Conservation (phyloP, 345 rosid species). For the Eucalyptus cloeziana region DNA sequence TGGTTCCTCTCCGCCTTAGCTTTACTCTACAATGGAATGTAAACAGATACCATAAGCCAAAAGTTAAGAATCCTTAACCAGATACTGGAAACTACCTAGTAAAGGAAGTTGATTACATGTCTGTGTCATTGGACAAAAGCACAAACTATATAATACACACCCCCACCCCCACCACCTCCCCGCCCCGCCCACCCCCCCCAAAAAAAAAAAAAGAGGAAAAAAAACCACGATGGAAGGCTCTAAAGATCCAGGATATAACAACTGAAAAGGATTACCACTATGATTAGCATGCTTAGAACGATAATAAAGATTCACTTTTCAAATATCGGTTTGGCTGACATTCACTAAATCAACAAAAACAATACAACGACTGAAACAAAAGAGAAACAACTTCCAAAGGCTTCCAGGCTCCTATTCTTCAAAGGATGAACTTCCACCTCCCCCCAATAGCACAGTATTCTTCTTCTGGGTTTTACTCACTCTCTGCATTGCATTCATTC, state of each 20-base stretch:
- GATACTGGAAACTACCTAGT: neutral
- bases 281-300: neutral
- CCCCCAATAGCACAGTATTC: neutral
- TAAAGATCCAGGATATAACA: neutral
- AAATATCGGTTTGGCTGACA: neutral
- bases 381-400: neutral
- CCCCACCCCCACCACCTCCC: neutral
- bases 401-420: neutral
- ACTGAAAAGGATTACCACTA: neutral
- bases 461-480: neutral
- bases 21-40: conserved; percentile 56
- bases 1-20: conserved; percentile 94
- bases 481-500: neutral
- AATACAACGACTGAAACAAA: neutral
- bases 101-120: neutral
- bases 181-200: accelerated
- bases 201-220: neutral
- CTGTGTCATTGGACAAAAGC: neutral
- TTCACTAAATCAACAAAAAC: neutral
- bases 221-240: neutral
- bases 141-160: neutral
- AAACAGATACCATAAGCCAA: neutral
- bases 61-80: neutral
- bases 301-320: neutral
- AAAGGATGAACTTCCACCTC: neutral